Conservation (phyloP, 2,329 filamentous ascomycete genomes). For the Pseudogymnoascus sp. region DNA sequence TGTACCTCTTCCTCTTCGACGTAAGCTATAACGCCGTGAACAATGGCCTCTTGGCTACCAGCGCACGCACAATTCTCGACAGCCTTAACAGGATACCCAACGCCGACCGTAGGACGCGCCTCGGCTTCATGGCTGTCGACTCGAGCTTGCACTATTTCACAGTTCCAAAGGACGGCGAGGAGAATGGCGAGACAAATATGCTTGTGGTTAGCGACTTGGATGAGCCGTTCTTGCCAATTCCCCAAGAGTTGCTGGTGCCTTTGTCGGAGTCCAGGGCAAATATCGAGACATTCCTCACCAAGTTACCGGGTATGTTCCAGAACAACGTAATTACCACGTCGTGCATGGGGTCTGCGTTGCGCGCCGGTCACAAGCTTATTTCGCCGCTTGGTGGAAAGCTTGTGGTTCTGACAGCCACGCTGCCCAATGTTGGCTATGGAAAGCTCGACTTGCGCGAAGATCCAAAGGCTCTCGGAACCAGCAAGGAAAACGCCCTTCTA, state of each 20-base stretch:
- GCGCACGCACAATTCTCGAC: slow-evolving; percentile 86
- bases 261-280: slow-evolving; percentile 82
- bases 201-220: slow-evolving; percentile 91
- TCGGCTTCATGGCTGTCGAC: slow-evolving; percentile 94
- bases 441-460: slow-evolving; percentile 92
- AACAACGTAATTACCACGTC: slow-evolving; percentile 82
- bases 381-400: slow-evolving; percentile 92
- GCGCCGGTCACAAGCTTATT: slow-evolving; percentile 92
- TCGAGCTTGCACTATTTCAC: slow-evolving; percentile 94
- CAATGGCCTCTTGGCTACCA: slow-evolving; percentile 84
- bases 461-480: slow-evolving; percentile 90
- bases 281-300: slow-evolving; percentile 83
- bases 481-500: slow-evolving; percentile 77
- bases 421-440: slow-evolving; percentile 84
- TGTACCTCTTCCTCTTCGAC: slow-evolving; percentile 92
- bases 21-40: slow-evolving; percentile 87
- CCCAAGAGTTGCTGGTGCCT: slow-evolving; percentile 82
- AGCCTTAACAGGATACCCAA: slow-evolving; percentile 97
- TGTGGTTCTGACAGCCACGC: slow-evolving; percentile 77
- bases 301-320: slow-evolving; percentile 93
- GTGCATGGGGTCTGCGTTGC: slow-evolving; percentile 90
- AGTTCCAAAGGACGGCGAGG: slow-evolving; percentile 79
- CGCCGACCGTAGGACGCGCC: slow-evolving; percentile 80
- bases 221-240: slow-evolving; percentile 92
- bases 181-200: slow-evolving; percentile 80